These are phyloP conservation scores for Globisporangium radiosum DNA, from an alignment of 352 stramenopile genomes.

Conservation along the genomic window DNA sequence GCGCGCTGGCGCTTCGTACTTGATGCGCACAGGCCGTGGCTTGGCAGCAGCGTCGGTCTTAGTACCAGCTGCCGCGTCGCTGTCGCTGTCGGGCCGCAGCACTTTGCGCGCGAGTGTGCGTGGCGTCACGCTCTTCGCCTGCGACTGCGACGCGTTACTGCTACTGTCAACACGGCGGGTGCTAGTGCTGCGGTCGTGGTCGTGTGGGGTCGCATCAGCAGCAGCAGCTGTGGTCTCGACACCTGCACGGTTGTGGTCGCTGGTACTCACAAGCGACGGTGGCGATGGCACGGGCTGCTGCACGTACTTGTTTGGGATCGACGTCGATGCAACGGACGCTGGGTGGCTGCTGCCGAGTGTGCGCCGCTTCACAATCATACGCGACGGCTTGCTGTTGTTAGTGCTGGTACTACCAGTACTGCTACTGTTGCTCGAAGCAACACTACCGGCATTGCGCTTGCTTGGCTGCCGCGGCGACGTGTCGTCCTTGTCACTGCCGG, in stretches of 20 bases:
- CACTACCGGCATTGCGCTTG: neutral
- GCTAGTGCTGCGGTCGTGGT: neutral
- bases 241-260: neutral
- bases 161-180: constrained; percentile 2
- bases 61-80: neutral
- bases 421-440: neutral
- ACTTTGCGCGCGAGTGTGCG: constrained; percentile 18
- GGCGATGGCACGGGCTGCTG: constrained; percentile 4
- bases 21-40: constrained; percentile 53
- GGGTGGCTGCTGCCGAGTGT: constrained; percentile 19
- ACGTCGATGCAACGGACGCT: constrained; percentile 8
- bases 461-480: constrained; percentile 10
- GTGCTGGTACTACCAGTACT: constrained; percentile 8
- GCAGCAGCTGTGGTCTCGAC: neutral
- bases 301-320: constrained; percentile 16
- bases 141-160: neutral
- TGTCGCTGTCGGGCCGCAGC: constrained; percentile 4
- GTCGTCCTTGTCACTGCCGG: constrained; percentile 42
- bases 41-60: constrained; percentile 7
- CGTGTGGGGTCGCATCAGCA: neutral
- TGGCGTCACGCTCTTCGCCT: constrained; percentile 12
- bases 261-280: neutral
- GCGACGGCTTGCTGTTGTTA: constrained; percentile 32
- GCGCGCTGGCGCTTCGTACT: constrained; percentile 59
- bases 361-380: constrained; percentile 47